phyloP scores from a whole-genome alignment of 2,329 filamentous ascomycete genomes.

The Fusarium stilboides region DNA sequence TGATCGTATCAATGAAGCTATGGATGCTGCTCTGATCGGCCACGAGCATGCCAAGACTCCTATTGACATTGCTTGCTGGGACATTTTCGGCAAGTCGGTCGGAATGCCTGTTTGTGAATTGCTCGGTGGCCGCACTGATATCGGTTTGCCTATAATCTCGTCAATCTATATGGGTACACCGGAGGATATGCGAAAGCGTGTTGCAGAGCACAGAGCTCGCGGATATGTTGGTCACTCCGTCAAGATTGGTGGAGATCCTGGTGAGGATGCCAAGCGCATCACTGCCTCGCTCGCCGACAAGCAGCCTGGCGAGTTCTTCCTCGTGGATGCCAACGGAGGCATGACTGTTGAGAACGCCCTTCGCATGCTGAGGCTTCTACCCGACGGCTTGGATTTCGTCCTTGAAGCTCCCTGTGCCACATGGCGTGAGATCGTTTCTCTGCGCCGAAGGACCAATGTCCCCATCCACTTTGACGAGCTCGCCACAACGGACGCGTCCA shows the following conservation, averaged over 20 bases:
- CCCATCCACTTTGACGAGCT: slow-evolving; percentile 42
- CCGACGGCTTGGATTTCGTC: slow-evolving; percentile 38
- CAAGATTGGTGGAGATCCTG: slow-evolving; percentile 37
- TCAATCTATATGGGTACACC: slow-evolving; percentile 37
- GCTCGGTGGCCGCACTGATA: slow-evolving; percentile 34
- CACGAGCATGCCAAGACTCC: slow-evolving; percentile 39
- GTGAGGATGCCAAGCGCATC: slow-evolving; percentile 30
- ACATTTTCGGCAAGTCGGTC: slow-evolving; percentile 39
- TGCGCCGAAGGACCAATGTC: slow-evolving; percentile 27
- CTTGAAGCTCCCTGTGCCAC: slow-evolving; percentile 42
- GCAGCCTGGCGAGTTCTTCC: slow-evolving; percentile 37
- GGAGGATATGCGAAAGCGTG: slow-evolving; percentile 34
- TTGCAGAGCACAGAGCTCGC: slow-evolving; percentile 24
- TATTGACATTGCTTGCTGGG: slow-evolving; percentile 43
- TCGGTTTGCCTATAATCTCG: slow-evolving; percentile 36
- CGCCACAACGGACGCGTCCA: slow-evolving; percentile 30
- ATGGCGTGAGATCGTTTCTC: slow-evolving; percentile 30
- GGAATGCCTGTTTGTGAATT: slow-evolving; percentile 42
- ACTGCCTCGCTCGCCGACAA: slow-evolving; percentile 35
- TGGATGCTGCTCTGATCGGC: slow-evolving; percentile 33
- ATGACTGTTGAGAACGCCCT: slow-evolving; percentile 38
- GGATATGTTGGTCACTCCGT: slow-evolving; percentile 37
- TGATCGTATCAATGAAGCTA: slow-evolving; percentile 43
- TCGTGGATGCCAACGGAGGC: slow-evolving; percentile 37
- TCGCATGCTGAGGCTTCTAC: slow-evolving; percentile 38